A percentile compares a stretch with the other conserved stretches of the same genome.
phyloP scores from a whole-genome alignment of 1,284 basidiomycete genomes.

The Cutaneotrichosporon arboriforme region DNA sequence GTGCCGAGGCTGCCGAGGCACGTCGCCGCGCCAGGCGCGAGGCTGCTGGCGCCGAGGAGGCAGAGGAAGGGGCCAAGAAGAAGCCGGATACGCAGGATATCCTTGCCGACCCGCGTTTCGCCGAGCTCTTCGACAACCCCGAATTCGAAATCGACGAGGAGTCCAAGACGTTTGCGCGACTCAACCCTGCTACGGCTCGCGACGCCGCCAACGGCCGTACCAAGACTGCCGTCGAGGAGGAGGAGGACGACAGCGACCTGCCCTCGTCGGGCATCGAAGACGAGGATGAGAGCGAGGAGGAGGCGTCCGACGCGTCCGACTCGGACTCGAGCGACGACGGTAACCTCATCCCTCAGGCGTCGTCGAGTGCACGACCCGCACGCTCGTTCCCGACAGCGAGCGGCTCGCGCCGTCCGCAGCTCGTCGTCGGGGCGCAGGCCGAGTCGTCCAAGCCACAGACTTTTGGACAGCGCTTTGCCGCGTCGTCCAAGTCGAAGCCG shows the following conservation, averaged over 20 bases:
- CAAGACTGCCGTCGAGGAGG: constrained; percentile 80
- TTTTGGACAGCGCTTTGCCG: constrained; percentile 46
- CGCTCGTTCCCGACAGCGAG: constrained; percentile 21
- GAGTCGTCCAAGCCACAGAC: constrained; percentile 26
- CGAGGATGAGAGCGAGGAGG: constrained; percentile 49
- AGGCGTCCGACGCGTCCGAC: constrained; percentile 49
- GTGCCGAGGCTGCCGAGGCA: constrained; percentile 59
- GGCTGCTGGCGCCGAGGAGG: constrained; percentile 35
- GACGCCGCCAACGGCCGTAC: constrained; percentile 29
- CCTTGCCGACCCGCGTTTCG: constrained; percentile 83
- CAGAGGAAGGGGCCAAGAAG: constrained; percentile 30
- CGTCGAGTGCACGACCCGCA: constrained; percentile 16
- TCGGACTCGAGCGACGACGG: constrained; percentile 54
- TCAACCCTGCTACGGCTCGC: constrained; percentile 75
- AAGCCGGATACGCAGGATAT: constrained; percentile 48
- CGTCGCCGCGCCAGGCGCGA: constrained; percentile 52
- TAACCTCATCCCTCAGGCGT: constrained; percentile 42
- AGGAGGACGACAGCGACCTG: constrained; percentile 80
- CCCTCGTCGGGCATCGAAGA: constrained; percentile 61
- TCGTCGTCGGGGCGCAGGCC: constrained; percentile 29
- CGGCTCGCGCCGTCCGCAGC: constrained; percentile 26
- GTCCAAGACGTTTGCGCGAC: constrained; percentile 77
- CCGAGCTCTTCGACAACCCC: constrained; percentile 86
- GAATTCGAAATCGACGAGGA: constrained; percentile 88
- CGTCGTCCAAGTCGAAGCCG: constrained; percentile 20